phyloP scores from a whole-genome alignment of 495 filamentous ascomycete genomes.

The Penicillium salamii region DNA sequence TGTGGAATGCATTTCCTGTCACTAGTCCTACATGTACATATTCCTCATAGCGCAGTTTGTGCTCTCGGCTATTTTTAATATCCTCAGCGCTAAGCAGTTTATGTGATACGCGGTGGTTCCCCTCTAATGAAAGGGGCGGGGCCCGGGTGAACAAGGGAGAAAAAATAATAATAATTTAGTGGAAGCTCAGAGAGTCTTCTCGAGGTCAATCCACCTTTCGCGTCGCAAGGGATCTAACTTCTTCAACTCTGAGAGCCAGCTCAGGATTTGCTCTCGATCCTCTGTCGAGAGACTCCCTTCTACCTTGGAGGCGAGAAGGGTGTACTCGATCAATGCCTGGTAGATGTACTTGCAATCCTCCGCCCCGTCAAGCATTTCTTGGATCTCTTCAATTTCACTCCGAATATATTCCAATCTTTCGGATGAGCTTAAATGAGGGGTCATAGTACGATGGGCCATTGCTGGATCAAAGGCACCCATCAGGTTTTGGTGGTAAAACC shows the following conservation, averaged over 20 bases:
- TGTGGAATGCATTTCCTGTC: too few relatives aligned
- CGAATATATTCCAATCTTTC: constrained; percentile 66
- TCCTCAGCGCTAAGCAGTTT: too few relatives aligned
- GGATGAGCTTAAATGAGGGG: constrained; percentile 55
- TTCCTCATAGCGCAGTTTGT: too few relatives aligned
- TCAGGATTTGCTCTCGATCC: constrained; percentile 44
- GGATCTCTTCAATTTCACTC: constrained; percentile 63
- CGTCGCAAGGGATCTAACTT: constrained; percentile 66
- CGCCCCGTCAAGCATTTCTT: constrained; percentile 73
- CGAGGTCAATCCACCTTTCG: constrained; percentile 66
- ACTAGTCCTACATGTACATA: too few relatives aligned
- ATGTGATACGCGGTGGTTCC: neutral
- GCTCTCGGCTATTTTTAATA: too few relatives aligned
- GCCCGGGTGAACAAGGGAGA: neutral
- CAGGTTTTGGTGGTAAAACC: constrained; percentile 92
- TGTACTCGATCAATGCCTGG: constrained; percentile 67
- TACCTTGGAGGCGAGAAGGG: constrained; percentile 35
- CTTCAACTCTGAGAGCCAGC: constrained; percentile 63
- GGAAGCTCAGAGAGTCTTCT: constrained; percentile 33
- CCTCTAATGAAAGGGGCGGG: constrained; percentile 1
- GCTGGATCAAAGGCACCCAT: constrained; percentile 60
- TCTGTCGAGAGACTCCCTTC: constrained; percentile 28
- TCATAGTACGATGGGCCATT: constrained; percentile 52
- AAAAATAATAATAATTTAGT: neutral
- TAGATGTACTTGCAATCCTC: constrained; percentile 77